phyloP scores from a whole-genome alignment of 768 basidiomycete species.

The Candolleomyces efflorescens region DNA sequence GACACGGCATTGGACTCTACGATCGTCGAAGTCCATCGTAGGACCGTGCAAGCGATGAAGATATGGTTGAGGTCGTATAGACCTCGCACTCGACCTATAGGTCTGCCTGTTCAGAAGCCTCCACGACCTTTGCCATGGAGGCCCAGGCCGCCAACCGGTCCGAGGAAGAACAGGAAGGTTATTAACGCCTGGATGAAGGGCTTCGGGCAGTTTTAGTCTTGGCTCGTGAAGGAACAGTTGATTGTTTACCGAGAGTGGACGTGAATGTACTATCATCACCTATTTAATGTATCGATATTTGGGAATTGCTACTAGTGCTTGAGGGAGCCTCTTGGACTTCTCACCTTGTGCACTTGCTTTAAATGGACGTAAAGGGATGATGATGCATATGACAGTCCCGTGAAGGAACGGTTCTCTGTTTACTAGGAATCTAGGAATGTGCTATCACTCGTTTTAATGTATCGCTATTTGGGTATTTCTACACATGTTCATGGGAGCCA shows the following conservation, averaged over 20 bases:
- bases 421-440: too few species aligned
- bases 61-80: slow-evolving; percentile 39
- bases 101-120: background rate
- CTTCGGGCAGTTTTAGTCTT: background rate
- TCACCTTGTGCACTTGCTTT: too few species aligned
- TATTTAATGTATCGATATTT: too few species aligned
- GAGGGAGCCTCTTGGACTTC: too few species aligned
- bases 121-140: background rate
- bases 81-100: background rate
- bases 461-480: too few species aligned
- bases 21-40: slow-evolving; percentile 47
- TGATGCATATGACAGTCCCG: too few species aligned
- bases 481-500: too few species aligned
- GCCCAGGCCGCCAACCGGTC: background rate
- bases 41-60: slow-evolving; percentile 49
- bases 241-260: too few species aligned
- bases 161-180: background rate
- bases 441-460: too few species aligned
- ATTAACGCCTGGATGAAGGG: background rate
- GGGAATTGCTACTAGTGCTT: too few species aligned
- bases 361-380: too few species aligned
- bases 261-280: too few species aligned
- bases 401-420: background rate
- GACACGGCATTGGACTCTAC: slow-evolving; percentile 45
- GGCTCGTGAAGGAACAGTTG: background rate